Evolutionary conservation across 495 filamentous ascomycete species (phyloP).

Genomic region (Neurospora sp.): DNA sequence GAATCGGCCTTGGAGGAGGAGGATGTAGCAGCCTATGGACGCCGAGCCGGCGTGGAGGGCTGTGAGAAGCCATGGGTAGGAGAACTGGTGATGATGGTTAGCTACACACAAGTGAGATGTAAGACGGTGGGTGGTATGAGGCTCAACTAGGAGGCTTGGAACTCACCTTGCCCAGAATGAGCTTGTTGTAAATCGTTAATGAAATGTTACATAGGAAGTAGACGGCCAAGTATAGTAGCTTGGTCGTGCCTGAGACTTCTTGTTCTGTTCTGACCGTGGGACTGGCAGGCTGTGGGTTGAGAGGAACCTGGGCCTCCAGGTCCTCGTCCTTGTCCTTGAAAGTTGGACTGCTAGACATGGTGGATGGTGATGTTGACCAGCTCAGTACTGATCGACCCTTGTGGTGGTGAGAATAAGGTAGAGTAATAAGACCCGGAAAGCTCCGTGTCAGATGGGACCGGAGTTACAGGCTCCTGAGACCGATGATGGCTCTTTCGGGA

Average conservation of each 20-base stretch:
- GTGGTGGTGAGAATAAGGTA: neutral
- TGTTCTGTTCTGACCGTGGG: constrained; percentile 14
- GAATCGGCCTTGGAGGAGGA: constrained; percentile 36
- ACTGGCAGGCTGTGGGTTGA: neutral
- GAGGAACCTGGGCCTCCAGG: constrained; percentile 11
- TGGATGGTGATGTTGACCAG: neutral
- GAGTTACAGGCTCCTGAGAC: neutral
- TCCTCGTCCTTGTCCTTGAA: constrained; percentile 11
- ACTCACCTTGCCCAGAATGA: constrained; percentile 40
- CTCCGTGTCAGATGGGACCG: neutral
- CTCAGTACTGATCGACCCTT: neutral
- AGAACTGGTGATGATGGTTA: constrained; percentile 22
- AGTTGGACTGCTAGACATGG: neutral
- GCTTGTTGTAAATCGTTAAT: constrained; percentile 47
- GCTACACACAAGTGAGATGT: neutral
- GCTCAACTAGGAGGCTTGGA: neutral
- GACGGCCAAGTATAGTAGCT: constrained; percentile 32
- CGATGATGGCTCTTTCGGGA: neutral
- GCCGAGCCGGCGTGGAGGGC: constrained; percentile 41
- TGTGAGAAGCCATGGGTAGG: constrained; percentile 49
- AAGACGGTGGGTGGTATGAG: neutral
- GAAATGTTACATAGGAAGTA: constrained; percentile 45
- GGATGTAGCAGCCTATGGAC: constrained; percentile 38
- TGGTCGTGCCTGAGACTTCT: constrained; percentile 22
- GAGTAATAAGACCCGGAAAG: neutral